These are phyloP conservation scores for Cladosporium phlei DNA, from an alignment of 2,329 filamentous ascomycete species.

Conservation along the genomic window DNA sequence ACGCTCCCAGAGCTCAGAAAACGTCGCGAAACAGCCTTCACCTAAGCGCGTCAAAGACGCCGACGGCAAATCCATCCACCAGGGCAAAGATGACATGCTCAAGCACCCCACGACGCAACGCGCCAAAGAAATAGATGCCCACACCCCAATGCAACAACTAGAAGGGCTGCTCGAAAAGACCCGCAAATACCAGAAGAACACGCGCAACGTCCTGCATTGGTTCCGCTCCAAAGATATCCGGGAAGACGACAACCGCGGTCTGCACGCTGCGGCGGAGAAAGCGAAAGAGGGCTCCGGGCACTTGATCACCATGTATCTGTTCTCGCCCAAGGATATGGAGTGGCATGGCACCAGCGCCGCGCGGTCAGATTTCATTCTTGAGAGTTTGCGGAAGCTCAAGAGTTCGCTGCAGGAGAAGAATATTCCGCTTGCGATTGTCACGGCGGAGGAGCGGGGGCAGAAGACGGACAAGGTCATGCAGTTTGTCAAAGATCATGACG, in stretches of 20 bases:
- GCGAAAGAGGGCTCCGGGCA: constrained; percentile 41
- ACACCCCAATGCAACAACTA: constrained; percentile 42
- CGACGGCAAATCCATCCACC: constrained; percentile 24
- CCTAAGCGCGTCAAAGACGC: constrained; percentile 48
- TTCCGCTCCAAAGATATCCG: constrained; percentile 50
- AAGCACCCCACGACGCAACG: constrained; percentile 46
- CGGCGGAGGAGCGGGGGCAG: constrained; percentile 39
- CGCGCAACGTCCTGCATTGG: constrained; percentile 45
- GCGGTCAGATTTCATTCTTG: constrained; percentile 45
- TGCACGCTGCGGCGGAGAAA: constrained; percentile 44
- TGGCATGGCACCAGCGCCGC: constrained; percentile 50
- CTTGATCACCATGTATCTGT: constrained; percentile 44
- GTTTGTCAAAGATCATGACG: constrained; percentile 41
- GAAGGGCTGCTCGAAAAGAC: constrained; percentile 37
- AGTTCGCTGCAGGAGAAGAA: constrained; percentile 43
- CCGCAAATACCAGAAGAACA: constrained; percentile 33
- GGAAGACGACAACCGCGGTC: constrained; percentile 46
- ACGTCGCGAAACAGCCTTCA: constrained; percentile 38
- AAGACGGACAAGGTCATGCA: constrained; percentile 40
- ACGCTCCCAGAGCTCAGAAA: constrained; percentile 16
- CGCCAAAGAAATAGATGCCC: constrained; percentile 46
- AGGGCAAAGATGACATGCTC: constrained; percentile 21
- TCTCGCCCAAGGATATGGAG: constrained; percentile 44
- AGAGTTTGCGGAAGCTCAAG: constrained; percentile 42
- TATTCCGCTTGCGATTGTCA: constrained; percentile 46